Base-by-base conservation (phyloP, 2,329 filamentous ascomycete genomes). In the Xylaria arbuscula region DNA sequence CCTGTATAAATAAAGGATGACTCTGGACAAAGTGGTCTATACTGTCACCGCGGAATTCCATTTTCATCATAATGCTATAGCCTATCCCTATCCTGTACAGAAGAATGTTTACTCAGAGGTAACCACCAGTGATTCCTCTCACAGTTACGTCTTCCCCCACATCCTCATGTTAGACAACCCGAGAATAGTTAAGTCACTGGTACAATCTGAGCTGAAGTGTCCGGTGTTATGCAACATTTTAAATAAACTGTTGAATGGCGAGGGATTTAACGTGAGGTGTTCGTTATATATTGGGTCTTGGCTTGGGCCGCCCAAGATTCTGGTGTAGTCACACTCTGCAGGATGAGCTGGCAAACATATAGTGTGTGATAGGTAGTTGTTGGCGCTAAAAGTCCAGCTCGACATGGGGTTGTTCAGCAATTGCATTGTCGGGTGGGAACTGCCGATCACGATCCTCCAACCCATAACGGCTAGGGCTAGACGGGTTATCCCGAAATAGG, bases 321-420 rank as follows among this genome's bases (percentile, higher is more conserved):
- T 19, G 24, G 22, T 40, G 22, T 24, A 50, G 13, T 17, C 24
- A 40, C 34, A 17, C 6, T 57, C 15, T 45, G 15, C 40, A 15
- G 40, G 13, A 45, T 38, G n/a, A 56, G 40, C 40, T 48, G 50
- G 36, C 34, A 8, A 56, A 36, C 8, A 55, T 17, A 34, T 40
- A 36, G 47, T 15, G 47, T 15, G 28, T 28, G 28, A 28, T 28
- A 28, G 28, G 19, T 56, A 55, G 34, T 10, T 56, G 36, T 56
- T 15, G 19, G n/a, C 36, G 61, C 61, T 48, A 34, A 55, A 28
- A 56, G 19, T 15, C 34, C 32, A 8, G 28, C 53, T 48, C 45
- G 32, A 22, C 28, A 28, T 34, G 32, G 19, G 45, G 45, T 22
- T 47, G 1, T 45, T 6, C 3, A n/a, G 17, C 42, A 42, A 17